Conservation (phyloP, 352 stramenopile species). For the Phytopythium litorale region DNA sequence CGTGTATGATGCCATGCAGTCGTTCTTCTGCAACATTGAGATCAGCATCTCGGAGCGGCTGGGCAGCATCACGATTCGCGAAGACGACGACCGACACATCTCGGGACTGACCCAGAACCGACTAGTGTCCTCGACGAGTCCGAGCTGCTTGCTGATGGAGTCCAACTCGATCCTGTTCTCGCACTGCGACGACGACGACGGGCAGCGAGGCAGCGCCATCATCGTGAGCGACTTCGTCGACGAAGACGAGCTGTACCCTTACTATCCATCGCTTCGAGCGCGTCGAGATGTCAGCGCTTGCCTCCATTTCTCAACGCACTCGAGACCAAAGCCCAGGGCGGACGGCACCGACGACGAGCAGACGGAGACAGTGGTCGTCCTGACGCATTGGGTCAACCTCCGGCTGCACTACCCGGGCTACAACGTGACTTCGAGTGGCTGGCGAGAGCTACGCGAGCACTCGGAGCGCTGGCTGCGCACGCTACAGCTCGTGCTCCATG, state of each 20-base stretch:
- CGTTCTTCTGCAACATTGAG: slow-evolving; percentile 38
- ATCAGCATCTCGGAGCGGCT: slow-evolving; percentile 49
- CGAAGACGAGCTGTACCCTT: slow-evolving; percentile 41
- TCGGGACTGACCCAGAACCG: slow-evolving; percentile 35
- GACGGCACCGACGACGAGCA: slow-evolving; percentile 1
- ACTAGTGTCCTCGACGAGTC: slow-evolving; percentile 25
- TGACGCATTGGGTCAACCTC: slow-evolving; percentile 26
- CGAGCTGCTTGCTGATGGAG: slow-evolving; percentile 29
- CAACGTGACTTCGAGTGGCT: slow-evolving; percentile 18
- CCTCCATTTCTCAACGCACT: slow-evolving; percentile 23
- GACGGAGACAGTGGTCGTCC: slow-evolving; percentile 14
- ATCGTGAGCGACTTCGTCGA: slow-evolving; percentile 46
- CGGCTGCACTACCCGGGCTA: slow-evolving; percentile 30
- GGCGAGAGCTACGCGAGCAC: slow-evolving; percentile 24
- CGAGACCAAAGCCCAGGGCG: background rate
- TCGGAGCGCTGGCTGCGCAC: slow-evolving; percentile 28
- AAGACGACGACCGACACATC: slow-evolving; percentile 35
- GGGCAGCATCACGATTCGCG: slow-evolving; percentile 40
- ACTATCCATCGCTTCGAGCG: slow-evolving; percentile 31
- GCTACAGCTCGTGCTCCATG: slow-evolving; percentile 13
- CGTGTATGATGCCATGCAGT: slow-evolving; percentile 41
- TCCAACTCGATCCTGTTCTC: slow-evolving; percentile 38
- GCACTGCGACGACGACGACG: slow-evolving; percentile 19
- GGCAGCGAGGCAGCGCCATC: slow-evolving; percentile 17
- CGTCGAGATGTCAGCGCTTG: slow-evolving; percentile 34